Base-by-base conservation (phyloP, 2,329 filamentous ascomycete genomes). In the Clonostachys rhizophaga region DNA sequence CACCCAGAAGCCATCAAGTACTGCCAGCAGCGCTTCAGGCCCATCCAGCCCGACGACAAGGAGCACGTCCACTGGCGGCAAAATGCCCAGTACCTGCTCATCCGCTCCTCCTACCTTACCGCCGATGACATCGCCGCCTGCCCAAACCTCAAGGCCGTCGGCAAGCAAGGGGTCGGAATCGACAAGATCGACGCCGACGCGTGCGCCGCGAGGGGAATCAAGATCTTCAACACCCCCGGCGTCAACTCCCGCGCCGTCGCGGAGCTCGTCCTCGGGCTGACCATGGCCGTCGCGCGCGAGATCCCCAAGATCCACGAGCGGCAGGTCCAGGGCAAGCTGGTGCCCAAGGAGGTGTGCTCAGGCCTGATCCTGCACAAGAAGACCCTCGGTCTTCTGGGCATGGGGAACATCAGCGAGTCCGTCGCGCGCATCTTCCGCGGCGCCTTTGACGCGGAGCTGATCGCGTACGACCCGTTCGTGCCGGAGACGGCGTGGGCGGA, bases 171-270 rank as follows among this genome's bases (percentile, higher is more conserved):
- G 2, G 69, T 71, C 9, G 71, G 71, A 1, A 66, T 73, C 36
- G 70, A 75, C 47, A 73, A 69, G 46, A 72, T 72, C 34, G 70
- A 75, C 46, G 54, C 56, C 12, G 54, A 55, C 0, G 70, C 71
- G 4, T 72, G 69, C 45, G 51, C 56, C 5, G 54, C 58, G 3
- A 59, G 65, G 0, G 65, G 61, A 1, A 68, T 76, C 51, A 63
- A 62, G n/a, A 66, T 76, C 30, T 62, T 69, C 51, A 75, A 75
- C 49, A 76, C 72, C 0, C 72, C 71, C 0, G 72, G 70, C 2
- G 65, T 71, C 1, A 76, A 70, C 49, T 64, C 66, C 0, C 63
- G 64, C 3, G 63, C 69, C 2, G 70, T 73, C 0, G 70, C 70
- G 0, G 69, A 72, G 47, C 55, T 64, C 7, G 63, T 64, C 1